Percentiles rank a stretch among this genome's conserved stretches.
phyloP scores from a whole-genome alignment of 345 rosid species.

The Aquilaria yunnanensis region DNA sequence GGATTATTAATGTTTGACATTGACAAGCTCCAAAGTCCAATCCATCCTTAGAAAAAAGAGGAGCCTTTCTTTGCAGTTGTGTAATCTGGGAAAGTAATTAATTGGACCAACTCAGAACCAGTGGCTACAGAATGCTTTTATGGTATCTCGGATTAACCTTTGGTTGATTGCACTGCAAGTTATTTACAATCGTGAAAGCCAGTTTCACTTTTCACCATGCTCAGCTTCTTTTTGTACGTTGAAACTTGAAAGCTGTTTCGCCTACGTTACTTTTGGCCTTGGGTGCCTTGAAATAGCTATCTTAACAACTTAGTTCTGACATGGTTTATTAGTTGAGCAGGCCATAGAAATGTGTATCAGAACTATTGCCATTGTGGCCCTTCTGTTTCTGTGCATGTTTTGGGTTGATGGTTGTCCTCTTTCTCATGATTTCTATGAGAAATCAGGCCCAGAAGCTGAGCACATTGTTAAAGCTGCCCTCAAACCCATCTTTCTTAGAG shows the following conservation, averaged over 20 bases:
- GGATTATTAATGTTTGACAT: neutral
- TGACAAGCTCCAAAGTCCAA: neutral
- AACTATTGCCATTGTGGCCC: slow-evolving; percentile 1
- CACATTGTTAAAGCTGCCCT: slow-evolving; percentile 32
- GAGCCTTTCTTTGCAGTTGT: neutral
- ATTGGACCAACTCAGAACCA: neutral
- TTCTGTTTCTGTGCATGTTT: slow-evolving; percentile 9
- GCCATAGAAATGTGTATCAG: slow-evolving; percentile 6
- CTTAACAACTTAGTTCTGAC: neutral
- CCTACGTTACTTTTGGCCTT: neutral
- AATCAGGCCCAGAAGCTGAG: slow-evolving; percentile 35
- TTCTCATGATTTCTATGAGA: slow-evolving; percentile 33
- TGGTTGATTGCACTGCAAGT: neutral
- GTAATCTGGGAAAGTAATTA: neutral
- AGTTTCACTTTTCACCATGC: neutral
- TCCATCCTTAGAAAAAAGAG: neutral
- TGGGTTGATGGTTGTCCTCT: slow-evolving; percentile 8
- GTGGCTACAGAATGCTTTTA: neutral
- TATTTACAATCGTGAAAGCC: neutral
- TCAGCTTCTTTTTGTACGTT: neutral
- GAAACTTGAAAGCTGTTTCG: neutral
- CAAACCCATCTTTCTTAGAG: slow-evolving; percentile 20
- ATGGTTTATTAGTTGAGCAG: neutral
- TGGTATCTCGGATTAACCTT: neutral
- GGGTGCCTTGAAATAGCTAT: neutral